phyloP scores from a whole-genome alignment of 208 protist species.

The Wallacemonas sp. region DNA sequence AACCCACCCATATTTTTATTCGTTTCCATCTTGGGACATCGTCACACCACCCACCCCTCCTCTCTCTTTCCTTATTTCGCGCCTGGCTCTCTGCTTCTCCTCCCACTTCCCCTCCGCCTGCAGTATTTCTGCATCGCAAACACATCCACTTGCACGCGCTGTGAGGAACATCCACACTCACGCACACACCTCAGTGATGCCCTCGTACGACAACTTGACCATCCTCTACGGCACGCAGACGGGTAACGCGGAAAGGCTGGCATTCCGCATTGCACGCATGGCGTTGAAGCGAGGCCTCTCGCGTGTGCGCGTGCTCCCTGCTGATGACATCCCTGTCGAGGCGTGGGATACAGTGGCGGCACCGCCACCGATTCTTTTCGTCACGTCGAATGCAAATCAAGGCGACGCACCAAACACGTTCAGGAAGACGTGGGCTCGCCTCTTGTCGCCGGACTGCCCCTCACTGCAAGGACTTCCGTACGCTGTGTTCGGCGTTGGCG shows the following conservation, averaged over 20 bases:
- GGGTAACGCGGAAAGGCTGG: conserved; percentile 69
- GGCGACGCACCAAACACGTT: conserved; percentile 78
- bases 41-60: too few species aligned
- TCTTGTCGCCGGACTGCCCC: conserved; percentile 32
- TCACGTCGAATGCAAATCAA: conserved; percentile 84
- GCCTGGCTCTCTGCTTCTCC: too few species aligned
- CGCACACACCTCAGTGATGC: not conserved
- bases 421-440: conserved; percentile 56
- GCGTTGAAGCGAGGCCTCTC: conserved; percentile 47
- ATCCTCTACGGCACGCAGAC: conserved; percentile 86
- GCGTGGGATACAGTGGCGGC: conserved; percentile 29
- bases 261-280: conserved; percentile 52
- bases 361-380: conserved; percentile 42
- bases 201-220: conserved; percentile 23
- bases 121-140: too few species aligned
- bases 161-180: too few species aligned
- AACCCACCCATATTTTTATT: too few species aligned
- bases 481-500: conserved; percentile 91
- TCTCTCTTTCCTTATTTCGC: too few species aligned
- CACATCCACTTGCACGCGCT: too few species aligned
- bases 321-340: conserved; percentile 53
- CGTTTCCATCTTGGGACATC: too few species aligned
- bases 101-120: too few species aligned
- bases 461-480: conserved; percentile 62
- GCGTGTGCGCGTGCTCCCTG: conserved; percentile 45